Evolutionary conservation across 2,329 filamentous ascomycete species (phyloP).

Genomic region (Sporothrix pallida): DNA sequence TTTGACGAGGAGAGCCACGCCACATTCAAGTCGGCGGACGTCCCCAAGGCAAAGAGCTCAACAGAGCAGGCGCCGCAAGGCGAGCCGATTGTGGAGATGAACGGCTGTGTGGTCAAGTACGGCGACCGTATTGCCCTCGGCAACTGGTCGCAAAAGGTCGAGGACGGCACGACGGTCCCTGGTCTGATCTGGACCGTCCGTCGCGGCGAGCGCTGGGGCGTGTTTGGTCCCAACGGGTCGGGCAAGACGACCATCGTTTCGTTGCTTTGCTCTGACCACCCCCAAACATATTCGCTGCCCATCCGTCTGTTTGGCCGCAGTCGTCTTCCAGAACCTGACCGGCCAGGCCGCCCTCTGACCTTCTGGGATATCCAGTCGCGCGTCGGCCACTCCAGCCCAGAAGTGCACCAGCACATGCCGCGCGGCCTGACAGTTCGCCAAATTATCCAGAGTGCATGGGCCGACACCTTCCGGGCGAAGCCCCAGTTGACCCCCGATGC

Average conservation of each 20-base stretch:
- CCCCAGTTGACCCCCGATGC: slow-evolving; percentile 67
- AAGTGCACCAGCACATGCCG: slow-evolving; percentile 93
- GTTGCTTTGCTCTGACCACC: slow-evolving; percentile 92
- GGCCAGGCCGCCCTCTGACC: slow-evolving; percentile 69
- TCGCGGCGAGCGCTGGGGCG: slow-evolving; percentile 84
- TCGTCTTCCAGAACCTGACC: slow-evolving; percentile 70
- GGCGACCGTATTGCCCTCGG: slow-evolving; percentile 78
- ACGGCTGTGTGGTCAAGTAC: slow-evolving; percentile 82
- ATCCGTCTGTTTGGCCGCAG: slow-evolving; percentile 84
- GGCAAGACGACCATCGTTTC: slow-evolving; percentile 96
- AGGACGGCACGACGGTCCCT: slow-evolving; percentile 56
- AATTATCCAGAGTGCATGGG: slow-evolving; percentile 84
- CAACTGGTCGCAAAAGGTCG: slow-evolving; percentile 71
- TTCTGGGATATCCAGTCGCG: slow-evolving; percentile 91
- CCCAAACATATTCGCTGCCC: slow-evolving; percentile 88
- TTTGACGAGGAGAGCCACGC: slow-evolving; percentile 42
- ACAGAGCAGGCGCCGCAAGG: slow-evolving; percentile 47
- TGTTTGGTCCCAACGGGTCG: slow-evolving; percentile 92
- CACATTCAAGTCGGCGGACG: not conserved
- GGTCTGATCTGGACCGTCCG: slow-evolving; percentile 85
- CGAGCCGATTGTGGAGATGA: slow-evolving; percentile 83
- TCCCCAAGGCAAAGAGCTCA: slow-evolving; percentile 35
- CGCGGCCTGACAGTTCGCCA: slow-evolving; percentile 73
- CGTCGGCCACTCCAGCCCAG: slow-evolving; percentile 91
- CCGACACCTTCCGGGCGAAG: slow-evolving; percentile 79